phyloP scores from a whole-genome alignment of 148 eudicot genomes.

The Suaeda aralocaspica region DNA sequence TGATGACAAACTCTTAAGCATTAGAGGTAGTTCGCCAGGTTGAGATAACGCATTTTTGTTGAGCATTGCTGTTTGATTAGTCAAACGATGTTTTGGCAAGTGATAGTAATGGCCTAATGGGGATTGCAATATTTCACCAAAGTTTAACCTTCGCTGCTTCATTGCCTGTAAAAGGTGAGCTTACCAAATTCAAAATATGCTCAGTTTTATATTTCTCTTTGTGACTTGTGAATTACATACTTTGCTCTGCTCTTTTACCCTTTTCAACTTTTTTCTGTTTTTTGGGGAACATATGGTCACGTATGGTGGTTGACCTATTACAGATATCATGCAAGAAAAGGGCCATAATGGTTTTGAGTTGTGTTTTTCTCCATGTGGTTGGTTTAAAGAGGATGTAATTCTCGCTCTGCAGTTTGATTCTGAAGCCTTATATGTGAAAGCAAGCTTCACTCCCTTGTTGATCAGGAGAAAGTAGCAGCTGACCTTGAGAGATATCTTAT shows the following conservation, averaged over 20 bases:
- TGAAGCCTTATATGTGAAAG: not conserved
- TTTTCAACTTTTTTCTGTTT: not conserved
- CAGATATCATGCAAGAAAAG: not conserved
- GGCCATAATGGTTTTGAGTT: not conserved
- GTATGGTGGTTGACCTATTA: not conserved
- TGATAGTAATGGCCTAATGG: slow-evolving; percentile 4
- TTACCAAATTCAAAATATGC: not conserved
- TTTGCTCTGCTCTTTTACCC: not conserved
- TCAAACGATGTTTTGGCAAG: slow-evolving; percentile 5
- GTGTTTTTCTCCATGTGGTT: slow-evolving; percentile 1
- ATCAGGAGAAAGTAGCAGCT: slow-evolving; percentile 1
- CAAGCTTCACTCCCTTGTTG: not conserved
- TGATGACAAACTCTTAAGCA: slow-evolving; percentile 27
- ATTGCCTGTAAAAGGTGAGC: slow-evolving; percentile 4
- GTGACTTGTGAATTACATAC: not conserved
- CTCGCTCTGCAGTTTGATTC: not conserved
- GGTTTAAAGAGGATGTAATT: not conserved
- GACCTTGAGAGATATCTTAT: not conserved
- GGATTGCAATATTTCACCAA: not conserved
- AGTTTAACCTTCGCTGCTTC: slow-evolving; percentile 1
- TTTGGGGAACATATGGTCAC: not conserved
- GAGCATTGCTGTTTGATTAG: slow-evolving; percentile 1
- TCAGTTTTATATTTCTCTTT: not conserved
- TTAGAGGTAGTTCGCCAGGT: slow-evolving; percentile 21
- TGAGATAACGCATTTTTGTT: slow-evolving; percentile 6